Evolutionary conservation across 257 asterid species (phyloP).

Genomic region (Capsicum rhomboideum): DNA sequence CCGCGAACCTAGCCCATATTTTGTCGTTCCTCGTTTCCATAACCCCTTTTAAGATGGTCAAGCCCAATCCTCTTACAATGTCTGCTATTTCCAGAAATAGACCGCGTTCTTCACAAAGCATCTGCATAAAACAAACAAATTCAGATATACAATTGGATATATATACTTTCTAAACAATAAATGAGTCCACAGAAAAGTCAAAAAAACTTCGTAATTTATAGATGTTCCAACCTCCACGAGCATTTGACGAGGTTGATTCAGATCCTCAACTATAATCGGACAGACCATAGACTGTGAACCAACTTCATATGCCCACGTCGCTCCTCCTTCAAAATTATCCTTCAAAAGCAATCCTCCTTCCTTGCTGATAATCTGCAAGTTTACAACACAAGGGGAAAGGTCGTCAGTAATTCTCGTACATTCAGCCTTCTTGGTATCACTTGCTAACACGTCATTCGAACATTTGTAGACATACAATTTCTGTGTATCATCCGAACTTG

Average conservation of each 20-base stretch:
- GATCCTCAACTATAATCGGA: slow-evolving; percentile 89
- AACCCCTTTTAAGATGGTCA: slow-evolving; percentile 83
- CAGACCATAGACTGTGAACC: slow-evolving; percentile 82
- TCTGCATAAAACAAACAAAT: slow-evolving; percentile 26
- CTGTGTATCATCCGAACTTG: neutral
- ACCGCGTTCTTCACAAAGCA: slow-evolving; percentile 83
- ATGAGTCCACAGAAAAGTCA: neutral
- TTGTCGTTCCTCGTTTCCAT: slow-evolving; percentile 80
- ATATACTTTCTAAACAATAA: neutral
- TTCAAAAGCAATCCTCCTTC: slow-evolving; percentile 64
- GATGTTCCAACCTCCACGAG: slow-evolving; percentile 54
- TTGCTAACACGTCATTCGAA: neutral
- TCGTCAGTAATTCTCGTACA: neutral
- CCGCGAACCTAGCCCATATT: slow-evolving; percentile 82
- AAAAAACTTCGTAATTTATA: neutral
- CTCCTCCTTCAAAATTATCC: slow-evolving; percentile 76
- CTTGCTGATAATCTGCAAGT: slow-evolving; percentile 55
- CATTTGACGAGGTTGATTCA: slow-evolving; percentile 87
- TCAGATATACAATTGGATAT: neutral
- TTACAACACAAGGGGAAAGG: slow-evolving; percentile 1
- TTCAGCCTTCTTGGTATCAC: neutral
- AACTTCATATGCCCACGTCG: slow-evolving; percentile 97
- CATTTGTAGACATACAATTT: neutral
- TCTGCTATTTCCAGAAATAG: slow-evolving; percentile 86
- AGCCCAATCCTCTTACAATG: slow-evolving; percentile 75